Evolutionary conservation across 1,139 yeast species (phyloP).

Genomic region (Kluyveromyces marxianus): DNA sequence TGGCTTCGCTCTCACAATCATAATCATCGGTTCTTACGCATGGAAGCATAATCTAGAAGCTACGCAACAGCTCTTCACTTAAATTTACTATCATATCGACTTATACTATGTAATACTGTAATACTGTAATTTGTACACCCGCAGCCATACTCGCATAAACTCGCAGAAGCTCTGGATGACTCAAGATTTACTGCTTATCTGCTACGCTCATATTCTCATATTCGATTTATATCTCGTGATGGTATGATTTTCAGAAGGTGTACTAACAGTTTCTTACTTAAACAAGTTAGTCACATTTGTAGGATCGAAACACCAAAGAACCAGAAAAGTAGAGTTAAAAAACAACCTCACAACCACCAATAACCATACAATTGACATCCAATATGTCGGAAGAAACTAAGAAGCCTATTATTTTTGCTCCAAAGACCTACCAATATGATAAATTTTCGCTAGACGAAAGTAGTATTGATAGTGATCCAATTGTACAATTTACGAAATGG

Average conservation of each 20-base stretch:
- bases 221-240: too few relatives aligned
- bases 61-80: neutral
- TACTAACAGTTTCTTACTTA: too few relatives aligned
- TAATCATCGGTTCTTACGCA: conserved; percentile 47
- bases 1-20: conserved; percentile 37
- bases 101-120: neutral
- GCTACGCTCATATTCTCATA: too few relatives aligned
- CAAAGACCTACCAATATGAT: conserved; percentile 82
- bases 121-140: too few relatives aligned
- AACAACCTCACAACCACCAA: too few relatives aligned
- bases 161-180: too few relatives aligned
- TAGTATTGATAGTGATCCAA: conserved; percentile 55
- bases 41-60: conserved; percentile 26
- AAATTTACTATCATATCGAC: neutral
- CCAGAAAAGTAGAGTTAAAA: too few relatives aligned
- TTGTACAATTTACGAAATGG: conserved; percentile 76
- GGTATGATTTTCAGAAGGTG: too few relatives aligned
- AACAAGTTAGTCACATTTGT: too few relatives aligned
- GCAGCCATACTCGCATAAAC: too few relatives aligned
- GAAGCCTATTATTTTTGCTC: conserved; percentile 44
- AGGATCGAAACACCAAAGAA: too few relatives aligned
- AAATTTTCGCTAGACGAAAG: conserved; percentile 52
- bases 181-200: too few relatives aligned
- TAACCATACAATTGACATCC: neutral
- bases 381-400: conserved; percentile 7